Percentiles rank a stretch among this genome's conserved stretches.
Evolutionary conservation across 2,329 filamentous ascomycete species (phyloP).

Genomic region (Gnomoniopsis smithogilvyi): DNA sequence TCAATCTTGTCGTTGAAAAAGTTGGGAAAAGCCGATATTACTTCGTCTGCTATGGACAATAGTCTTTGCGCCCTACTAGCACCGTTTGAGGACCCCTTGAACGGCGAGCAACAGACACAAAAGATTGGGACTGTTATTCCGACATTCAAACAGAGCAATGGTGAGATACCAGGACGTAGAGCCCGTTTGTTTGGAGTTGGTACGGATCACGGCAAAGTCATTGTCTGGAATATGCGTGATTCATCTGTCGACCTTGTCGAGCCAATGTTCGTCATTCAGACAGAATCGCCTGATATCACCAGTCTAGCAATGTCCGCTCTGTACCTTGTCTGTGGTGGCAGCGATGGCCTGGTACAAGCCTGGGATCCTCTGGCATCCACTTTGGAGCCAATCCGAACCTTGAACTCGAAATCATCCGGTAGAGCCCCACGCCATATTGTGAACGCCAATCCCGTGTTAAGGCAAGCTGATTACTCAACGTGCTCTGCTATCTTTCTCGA

Average conservation of each 20-base stretch:
- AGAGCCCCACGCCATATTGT: conserved; percentile 72
- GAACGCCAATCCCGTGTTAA: conserved; percentile 52
- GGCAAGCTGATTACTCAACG: conserved; percentile 73
- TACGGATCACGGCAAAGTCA: conserved; percentile 71
- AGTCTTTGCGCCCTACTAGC: conserved; percentile 72
- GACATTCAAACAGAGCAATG: conserved; percentile 33
- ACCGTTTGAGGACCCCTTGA: conserved; percentile 73
- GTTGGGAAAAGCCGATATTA: conserved; percentile 59
- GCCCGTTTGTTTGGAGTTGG: conserved; percentile 79
- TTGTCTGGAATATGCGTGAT: conserved; percentile 83
- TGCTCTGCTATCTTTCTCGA: conserved; percentile 84
- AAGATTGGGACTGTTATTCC: conserved; percentile 37
- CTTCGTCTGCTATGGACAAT: conserved; percentile 67
- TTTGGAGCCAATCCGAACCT: conserved; percentile 72
- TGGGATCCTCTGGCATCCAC: conserved; percentile 94
- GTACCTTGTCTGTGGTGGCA: conserved; percentile 89
- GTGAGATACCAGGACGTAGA: conserved; percentile 79
- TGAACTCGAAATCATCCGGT: conserved; percentile 81
- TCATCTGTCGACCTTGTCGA: conserved; percentile 56
- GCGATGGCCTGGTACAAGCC: conserved; percentile 89
- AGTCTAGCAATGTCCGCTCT: conserved; percentile 79
- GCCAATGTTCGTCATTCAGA: conserved; percentile 80
- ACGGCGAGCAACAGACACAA: conserved; percentile 39
- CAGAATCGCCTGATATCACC: conserved; percentile 84
- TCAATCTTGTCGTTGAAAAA: conserved; percentile 61